Evolutionary conservation across 371 early-diverging fungal species (phyloP).

Genomic region (Mucor plumbeus): DNA sequence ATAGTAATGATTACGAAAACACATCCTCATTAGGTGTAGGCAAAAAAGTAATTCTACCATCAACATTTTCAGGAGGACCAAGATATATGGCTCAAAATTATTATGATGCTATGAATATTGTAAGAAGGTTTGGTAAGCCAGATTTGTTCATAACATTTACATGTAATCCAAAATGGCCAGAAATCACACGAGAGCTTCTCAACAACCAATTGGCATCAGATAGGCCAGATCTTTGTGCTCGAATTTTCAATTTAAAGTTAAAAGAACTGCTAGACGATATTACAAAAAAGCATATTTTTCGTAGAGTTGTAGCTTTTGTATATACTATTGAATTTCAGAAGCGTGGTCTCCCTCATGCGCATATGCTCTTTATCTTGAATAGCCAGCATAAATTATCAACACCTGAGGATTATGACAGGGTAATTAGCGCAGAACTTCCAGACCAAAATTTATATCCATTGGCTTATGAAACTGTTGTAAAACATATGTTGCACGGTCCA

Average conservation of each 20-base stretch:
- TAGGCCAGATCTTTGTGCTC: slow-evolving; percentile 24
- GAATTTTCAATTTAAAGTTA: slow-evolving; percentile 33
- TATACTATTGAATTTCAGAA: slow-evolving; percentile 38
- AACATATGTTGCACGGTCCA: slow-evolving; percentile 44
- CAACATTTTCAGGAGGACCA: slow-evolving; percentile 32
- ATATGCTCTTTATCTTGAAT: slow-evolving; percentile 9
- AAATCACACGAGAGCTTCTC: slow-evolving; percentile 24
- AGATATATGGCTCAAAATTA: slow-evolving; percentile 33
- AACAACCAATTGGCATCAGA: slow-evolving; percentile 20
- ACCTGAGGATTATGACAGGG: background rate
- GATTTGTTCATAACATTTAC: slow-evolving; percentile 45
- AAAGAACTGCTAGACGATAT: slow-evolving; percentile 31
- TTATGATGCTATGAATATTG: slow-evolving; percentile 40
- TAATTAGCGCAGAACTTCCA: slow-evolving; percentile 9
- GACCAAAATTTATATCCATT: slow-evolving; percentile 24
- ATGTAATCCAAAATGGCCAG: slow-evolving; percentile 40
- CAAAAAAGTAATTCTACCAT: too few species aligned
- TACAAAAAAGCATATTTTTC: slow-evolving; percentile 26
- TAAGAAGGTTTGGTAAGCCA: slow-evolving; percentile 27
- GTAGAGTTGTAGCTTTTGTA: slow-evolving; percentile 10
- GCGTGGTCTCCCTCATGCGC: slow-evolving; percentile 26
- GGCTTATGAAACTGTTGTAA: slow-evolving; percentile 32
- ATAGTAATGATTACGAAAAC: background rate
- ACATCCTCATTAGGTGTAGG: background rate
- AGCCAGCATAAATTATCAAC: background rate